Conservation (phyloP, 2,329 filamentous ascomycete genomes). For the Neobulgaria alba region DNA sequence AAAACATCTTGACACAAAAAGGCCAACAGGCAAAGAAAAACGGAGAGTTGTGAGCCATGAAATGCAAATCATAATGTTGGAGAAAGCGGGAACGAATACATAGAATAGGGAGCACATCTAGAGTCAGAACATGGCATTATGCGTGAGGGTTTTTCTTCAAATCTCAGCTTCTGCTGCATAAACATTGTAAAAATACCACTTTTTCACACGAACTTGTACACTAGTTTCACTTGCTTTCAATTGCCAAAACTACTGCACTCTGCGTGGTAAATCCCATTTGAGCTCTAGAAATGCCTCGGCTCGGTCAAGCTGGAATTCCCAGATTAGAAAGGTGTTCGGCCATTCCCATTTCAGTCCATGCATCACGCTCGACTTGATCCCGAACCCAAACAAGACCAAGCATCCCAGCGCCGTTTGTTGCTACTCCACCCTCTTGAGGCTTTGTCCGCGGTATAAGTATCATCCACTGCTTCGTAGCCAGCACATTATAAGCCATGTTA, state of each 20-base stretch:
- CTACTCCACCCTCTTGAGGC: conserved; percentile 23
- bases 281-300: too few relatives aligned
- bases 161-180: background rate
- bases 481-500: conserved; percentile 27
- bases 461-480: conserved; percentile 28
- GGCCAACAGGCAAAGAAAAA: conserved; percentile 16
- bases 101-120: background rate
- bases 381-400: conserved; percentile 29
- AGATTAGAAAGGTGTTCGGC: conserved; percentile 8
- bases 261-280: too few relatives aligned
- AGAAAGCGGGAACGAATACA: background rate
- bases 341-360: conserved; percentile 23
- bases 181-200: background rate
- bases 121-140: too few relatives aligned
- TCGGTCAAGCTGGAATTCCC: too few relatives aligned
- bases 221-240: too few relatives aligned
- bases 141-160: too few relatives aligned
- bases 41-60: conserved; percentile 15
- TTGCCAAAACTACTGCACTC: too few relatives aligned
- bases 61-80: too few relatives aligned
- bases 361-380: conserved; percentile 18
- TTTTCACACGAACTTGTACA: too few relatives aligned
- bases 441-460: conserved; percentile 29
- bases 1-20: conserved; percentile 33
- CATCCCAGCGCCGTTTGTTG: conserved; percentile 30